A percentile compares a stretch with the other conserved stretches of the same genome.
Evolutionary conservation across 257 asterid species (phyloP).

Genomic region (Lycium ferocissimum): DNA sequence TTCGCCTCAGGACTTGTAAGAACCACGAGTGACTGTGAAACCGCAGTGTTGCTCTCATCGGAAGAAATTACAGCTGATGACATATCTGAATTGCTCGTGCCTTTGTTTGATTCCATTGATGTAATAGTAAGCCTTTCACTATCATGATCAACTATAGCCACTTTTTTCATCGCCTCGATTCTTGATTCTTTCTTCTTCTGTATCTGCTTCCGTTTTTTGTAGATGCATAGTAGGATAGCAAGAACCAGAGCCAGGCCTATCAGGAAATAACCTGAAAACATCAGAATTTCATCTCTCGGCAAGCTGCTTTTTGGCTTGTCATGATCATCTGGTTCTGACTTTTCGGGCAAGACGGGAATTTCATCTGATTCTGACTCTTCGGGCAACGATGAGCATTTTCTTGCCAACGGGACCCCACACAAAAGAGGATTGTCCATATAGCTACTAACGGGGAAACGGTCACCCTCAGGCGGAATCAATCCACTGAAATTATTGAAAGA

Average conservation of each 20-base stretch:
- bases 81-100: slow-evolving; percentile 38
- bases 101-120: slow-evolving; percentile 47
- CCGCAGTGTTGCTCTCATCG: slow-evolving; percentile 44
- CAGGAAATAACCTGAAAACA: slow-evolving; percentile 62
- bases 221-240: slow-evolving; percentile 43
- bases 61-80: slow-evolving; percentile 44
- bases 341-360: neutral
- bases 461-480: slow-evolving; percentile 48
- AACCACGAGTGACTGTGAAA: slow-evolving; percentile 55
- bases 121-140: slow-evolving; percentile 45
- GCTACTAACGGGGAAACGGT: slow-evolving; percentile 39
- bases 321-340: slow-evolving; percentile 29
- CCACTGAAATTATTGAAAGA: slow-evolving; percentile 59
- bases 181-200: slow-evolving; percentile 38
- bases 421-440: slow-evolving; percentile 49
- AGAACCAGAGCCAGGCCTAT: slow-evolving; percentile 54
- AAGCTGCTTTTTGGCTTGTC: slow-evolving; percentile 25
- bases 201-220: slow-evolving; percentile 44
- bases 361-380: slow-evolving; percentile 33
- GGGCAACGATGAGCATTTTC: slow-evolving; percentile 35
- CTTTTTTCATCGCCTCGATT: slow-evolving; percentile 35
- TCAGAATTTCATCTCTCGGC: slow-evolving; percentile 58
- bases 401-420: slow-evolving; percentile 60
- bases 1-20: slow-evolving; percentile 59
- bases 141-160: slow-evolving; percentile 43